These are phyloP conservation scores for Tetradesmus obliquus DNA, from an alignment of 139 green algal species.

Conservation along the genomic window DNA sequence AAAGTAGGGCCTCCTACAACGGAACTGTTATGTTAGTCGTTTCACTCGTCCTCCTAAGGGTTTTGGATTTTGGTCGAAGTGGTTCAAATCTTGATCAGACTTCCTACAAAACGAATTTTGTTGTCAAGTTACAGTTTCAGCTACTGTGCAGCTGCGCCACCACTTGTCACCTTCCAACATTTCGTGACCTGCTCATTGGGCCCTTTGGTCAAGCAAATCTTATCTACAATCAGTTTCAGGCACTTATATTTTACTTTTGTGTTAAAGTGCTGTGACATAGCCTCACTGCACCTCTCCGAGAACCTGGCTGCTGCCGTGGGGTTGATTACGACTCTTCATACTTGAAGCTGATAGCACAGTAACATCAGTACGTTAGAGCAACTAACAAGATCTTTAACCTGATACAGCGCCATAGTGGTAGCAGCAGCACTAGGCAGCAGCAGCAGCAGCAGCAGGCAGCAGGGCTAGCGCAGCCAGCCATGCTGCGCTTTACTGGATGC, in stretches of 20 bases:
- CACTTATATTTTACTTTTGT: not conserved
- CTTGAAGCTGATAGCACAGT: no score
- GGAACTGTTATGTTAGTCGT: not conserved
- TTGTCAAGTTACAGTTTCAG: no score
- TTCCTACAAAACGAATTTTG: no score
- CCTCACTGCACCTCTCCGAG: no score
- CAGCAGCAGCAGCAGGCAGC: not conserved
- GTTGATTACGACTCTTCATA: no score
- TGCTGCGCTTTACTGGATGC: constrained; percentile 83
- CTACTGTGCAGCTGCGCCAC: not conserved
- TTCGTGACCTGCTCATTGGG: no score
- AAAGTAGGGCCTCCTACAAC: not conserved
- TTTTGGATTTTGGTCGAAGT: not conserved
- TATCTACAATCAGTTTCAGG: not conserved
- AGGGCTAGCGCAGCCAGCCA: constrained; percentile 2
- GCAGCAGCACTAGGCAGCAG: constrained; percentile 4
- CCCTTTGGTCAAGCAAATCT: no score
- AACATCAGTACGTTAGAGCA: no score
- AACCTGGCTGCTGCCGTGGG: no score
- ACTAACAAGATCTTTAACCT: no score
- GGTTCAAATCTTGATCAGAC: no score
- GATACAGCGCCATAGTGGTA: not conserved
- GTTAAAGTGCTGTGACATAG: no score
- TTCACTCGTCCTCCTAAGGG: not conserved
- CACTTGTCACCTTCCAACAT: not conserved